phyloP scores from a whole-genome alignment of 169 alveolate genomes.

The Eimeria tenella region DNA sequence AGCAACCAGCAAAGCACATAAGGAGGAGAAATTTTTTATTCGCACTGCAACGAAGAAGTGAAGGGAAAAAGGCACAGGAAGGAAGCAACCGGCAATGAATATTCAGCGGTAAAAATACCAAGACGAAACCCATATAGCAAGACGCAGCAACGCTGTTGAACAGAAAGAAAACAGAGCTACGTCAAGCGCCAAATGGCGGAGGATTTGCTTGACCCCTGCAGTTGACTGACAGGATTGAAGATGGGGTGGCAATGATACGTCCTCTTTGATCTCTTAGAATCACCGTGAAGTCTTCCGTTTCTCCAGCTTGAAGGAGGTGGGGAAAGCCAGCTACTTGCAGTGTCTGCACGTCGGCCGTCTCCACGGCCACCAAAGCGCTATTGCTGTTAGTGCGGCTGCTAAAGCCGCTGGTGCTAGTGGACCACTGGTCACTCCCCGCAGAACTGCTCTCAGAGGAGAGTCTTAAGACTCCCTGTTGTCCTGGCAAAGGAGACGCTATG shows the following conservation, averaged over 20 bases:
- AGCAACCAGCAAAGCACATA: background rate
- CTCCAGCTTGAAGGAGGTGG: background rate
- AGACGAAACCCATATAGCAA: background rate
- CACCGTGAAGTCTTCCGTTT: background rate
- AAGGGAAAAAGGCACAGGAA: background rate
- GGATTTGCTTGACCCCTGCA: background rate
- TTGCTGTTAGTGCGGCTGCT: slow-evolving; percentile 14
- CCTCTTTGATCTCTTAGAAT: background rate
- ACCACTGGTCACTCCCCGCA: slow-evolving; percentile 17
- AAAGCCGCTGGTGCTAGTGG: background rate
- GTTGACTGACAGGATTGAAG: background rate
- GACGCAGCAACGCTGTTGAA: background rate
- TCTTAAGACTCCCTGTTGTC: background rate
- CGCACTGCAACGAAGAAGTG: background rate
- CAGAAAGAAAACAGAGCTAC: background rate
- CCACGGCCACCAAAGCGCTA: slow-evolving; percentile 1
- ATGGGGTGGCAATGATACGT: background rate
- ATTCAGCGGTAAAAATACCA: background rate
- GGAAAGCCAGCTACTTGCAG: background rate
- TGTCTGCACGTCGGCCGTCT: slow-evolving; percentile 12
- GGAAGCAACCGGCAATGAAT: background rate
- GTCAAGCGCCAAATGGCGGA: background rate
- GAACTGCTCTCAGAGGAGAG: background rate
- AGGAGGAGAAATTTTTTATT: no score
- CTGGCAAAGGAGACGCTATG: slow-evolving; percentile 17